Evolutionary conservation across 495 filamentous ascomycete species (phyloP), one percentile per base, ranked within the genome.

Genomic region (Oleoguttula mirabilis): DNA sequence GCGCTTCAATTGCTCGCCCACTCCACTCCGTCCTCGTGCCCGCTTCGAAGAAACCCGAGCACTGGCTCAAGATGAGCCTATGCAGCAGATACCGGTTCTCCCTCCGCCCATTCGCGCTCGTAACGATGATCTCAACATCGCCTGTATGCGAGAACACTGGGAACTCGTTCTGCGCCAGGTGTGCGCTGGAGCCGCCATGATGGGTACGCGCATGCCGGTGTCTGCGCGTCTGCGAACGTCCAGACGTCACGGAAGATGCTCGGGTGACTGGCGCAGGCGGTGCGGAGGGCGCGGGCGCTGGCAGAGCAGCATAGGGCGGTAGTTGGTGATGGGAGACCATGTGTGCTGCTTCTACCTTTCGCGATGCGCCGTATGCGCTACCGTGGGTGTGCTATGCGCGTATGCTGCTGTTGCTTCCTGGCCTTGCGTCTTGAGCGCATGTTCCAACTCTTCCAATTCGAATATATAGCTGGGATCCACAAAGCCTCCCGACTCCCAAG

Each of bases 41-140:
- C 23, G 84, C 82, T 62, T 92, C 83, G 62, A 94, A 94, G 64
- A 92, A 94, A 1, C 85, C 86, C 10, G 86, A 92, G 54, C 82
- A 88, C 64, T 90, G 81, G 25, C 81, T 74, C 50, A 94, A 62
- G 20, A 87, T 92, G 52, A 93, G 66, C 30, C 78, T 72, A 61
- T 94, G 87, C 15, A 94, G 72, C 28, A 93, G 71, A 56, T 93
- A 94, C 19, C 82, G 73, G 56, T 77, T 79, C 60, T 88, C 82
- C 48, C 80, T 77, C 27, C 76, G 69, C 36, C 75, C 77, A 25
- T 55, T 40, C 23, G 25, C 14, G 16, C 71, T 76, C 45, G 71
- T 68, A 45, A 94, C 77, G 28, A 88, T 55, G 47, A 94, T 84
- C 66, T 94, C 87, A 51, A 92, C 84, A 60, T 94, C 86, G 55